Base-by-base conservation (phyloP, 371 early-diverging fungal species). In the Smittium culicis region DNA sequence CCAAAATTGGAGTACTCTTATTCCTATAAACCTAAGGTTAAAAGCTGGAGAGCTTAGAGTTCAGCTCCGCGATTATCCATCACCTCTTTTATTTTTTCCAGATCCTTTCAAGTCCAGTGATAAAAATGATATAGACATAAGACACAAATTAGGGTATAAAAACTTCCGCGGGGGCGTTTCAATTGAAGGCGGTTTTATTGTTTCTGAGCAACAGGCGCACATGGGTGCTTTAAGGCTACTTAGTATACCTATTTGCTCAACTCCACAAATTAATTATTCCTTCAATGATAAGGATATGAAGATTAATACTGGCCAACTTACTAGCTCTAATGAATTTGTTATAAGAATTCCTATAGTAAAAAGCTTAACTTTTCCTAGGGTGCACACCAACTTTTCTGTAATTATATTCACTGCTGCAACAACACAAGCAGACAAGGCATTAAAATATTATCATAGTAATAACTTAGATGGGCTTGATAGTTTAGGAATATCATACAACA, bases 1-100 rank as follows among this genome's bases (percentile, higher is more conserved):
- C 8, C 74, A 72, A 30, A 68, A 68, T 33, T 79, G 77, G 76
- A 66, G 72, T 17, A 79, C 77, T 8, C 66, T 79, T 56, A 67
- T 74, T 11, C 79, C 79, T 0, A 67, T 70, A 35, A 71, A 71
- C 20, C 29, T 79, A 35, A 70, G 72, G 20, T 45, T 79, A n/a
- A 77, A 77, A 54, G 65, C 74, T 55, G 79, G 79, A 20, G 72
- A 75, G 24, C 66, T 77, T 17, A 66, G 67, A 14, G 69, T 75
- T 72, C 77, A 77, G 35, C 64, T 79, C 64, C 72, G 79, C 34
- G 77, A 79, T 63, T 75, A 73, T 32, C 78, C 79, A 20, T 70
- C 77, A 45, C 79, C 79, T n/a, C 64, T 79, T 64, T 70, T 79
- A 33, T 64, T 69, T 20, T 74, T 79, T 25, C 79, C 79, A 0